Base-by-base conservation (phyloP, 2,329 filamentous ascomycete species). In the Aspergillus sp. region DNA sequence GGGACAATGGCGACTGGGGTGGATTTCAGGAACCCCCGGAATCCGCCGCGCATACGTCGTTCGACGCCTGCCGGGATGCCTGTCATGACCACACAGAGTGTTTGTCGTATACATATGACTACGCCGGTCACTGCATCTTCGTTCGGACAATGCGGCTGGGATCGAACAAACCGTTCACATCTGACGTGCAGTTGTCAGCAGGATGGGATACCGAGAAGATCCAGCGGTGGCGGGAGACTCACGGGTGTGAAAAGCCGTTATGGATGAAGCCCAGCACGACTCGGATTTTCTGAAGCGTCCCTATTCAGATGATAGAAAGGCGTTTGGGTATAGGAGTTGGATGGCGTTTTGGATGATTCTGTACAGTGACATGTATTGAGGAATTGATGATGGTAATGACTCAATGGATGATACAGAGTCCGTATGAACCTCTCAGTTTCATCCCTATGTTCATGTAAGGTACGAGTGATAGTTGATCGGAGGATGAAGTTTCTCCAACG, bases 1-100 rank as follows among this genome's bases (percentile, higher is more conserved):
- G 69, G 69, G 62, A 67, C 43, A 73, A 72, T 46, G 62, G 59
- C n/a, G 67, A 65, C 17, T 72, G 64, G 65, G 62, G 64, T 30
- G 63, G 65, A n/a, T 59, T 60, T 22, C 59, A 59, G 20, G 59
- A 67, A 35, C 59, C 62, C 14, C 55, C 57, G 13, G 61, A 65
- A 9, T 65, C 61, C 2, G 51, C 60, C 2, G 58, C 61, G 9
- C 65, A 71, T 49, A 45, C 41, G 4, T 70, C 64, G 7, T 45
- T 64, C 35, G 57, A 63, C 3, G 59, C 62, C n/a, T 72, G 69
- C 46, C 54, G 60, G 8, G 47, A 35, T 8, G 58, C 60, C 10
- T 66, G 63, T 41, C 60, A 65, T 22, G 43, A 55, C 8, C 52
- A 57, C 40, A 24, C 50, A 3, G 51, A 59, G 33, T 65, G 63